Percentiles rank a stretch among this genome's conserved stretches.
Evolutionary conservation across 2,329 filamentous ascomycete genomes (phyloP).

Genomic region (Penicillium sumatraense): DNA sequence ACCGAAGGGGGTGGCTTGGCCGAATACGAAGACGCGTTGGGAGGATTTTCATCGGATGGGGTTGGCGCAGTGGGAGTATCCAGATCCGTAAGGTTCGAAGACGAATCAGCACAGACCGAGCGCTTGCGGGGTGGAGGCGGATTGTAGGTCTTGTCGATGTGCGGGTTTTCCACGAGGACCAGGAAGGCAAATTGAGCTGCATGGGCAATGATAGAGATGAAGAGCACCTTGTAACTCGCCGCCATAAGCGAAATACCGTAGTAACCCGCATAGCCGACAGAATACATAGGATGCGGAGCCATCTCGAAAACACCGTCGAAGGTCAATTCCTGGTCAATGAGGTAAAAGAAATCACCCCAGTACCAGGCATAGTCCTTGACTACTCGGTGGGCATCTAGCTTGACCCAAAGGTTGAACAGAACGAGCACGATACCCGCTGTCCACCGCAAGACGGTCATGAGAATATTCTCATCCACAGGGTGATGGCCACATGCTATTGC

Average conservation of each 20-base stretch:
- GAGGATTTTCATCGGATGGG: constrained; percentile 38
- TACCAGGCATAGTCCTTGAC: constrained; percentile 99
- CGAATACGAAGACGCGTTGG: constrained; percentile 46
- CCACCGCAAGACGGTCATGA: constrained; percentile 78
- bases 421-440: constrained; percentile 75
- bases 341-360: constrained; percentile 99
- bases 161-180: constrained; percentile 89
- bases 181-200: constrained; percentile 93
- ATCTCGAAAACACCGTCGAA: constrained; percentile 99
- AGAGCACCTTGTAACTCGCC: constrained; percentile 94
- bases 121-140: constrained; percentile 74
- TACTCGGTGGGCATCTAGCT: constrained; percentile 94
- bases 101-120: constrained; percentile 35
- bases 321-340: constrained; percentile 95
- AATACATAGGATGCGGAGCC: constrained; percentile 99
- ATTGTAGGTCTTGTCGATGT: constrained; percentile 98
- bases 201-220: constrained; percentile 95
- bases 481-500: constrained; percentile 82
- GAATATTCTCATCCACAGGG: constrained; percentile 71
- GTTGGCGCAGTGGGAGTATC: constrained; percentile 39
- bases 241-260: constrained; percentile 99
- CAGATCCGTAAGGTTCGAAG: constrained; percentile 33
- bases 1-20: constrained; percentile 66
- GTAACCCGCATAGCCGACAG: constrained; percentile 95
- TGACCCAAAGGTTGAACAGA: constrained; percentile 97